Percentiles rank a stretch among this genome's conserved stretches.
Evolutionary conservation across 306 rosid species (phyloP).

Genomic region (Inga leiocalycina): DNA sequence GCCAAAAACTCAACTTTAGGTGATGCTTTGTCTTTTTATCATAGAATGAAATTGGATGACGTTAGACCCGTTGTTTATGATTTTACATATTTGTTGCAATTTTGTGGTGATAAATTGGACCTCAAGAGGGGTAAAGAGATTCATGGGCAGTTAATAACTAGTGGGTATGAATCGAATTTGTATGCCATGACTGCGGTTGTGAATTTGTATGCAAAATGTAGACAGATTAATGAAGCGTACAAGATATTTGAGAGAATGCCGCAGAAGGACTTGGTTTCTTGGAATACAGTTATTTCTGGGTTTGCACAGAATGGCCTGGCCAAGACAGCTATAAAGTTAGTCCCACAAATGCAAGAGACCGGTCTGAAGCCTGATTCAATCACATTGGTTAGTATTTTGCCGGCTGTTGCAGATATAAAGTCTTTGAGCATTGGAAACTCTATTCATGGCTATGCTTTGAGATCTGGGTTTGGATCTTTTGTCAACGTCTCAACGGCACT

Average conservation of each 20-base stretch:
- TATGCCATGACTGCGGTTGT: slow-evolving; percentile 85
- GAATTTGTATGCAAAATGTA: slow-evolving; percentile 74
- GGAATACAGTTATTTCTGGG: slow-evolving; percentile 82
- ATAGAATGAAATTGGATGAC: slow-evolving; percentile 62
- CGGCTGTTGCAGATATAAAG: slow-evolving; percentile 77
- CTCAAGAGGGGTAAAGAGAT: slow-evolving; percentile 74
- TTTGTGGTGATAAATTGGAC: slow-evolving; percentile 69
- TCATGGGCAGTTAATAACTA: slow-evolving; percentile 66
- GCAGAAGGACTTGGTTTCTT: slow-evolving; percentile 72
- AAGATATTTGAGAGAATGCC: slow-evolving; percentile 95
- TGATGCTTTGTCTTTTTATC: slow-evolving; percentile 53
- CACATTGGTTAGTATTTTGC: slow-evolving; percentile 79
- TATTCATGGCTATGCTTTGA: slow-evolving; percentile 65
- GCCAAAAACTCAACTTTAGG: slow-evolving; percentile 59
- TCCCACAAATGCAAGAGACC: slow-evolving; percentile 70
- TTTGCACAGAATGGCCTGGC: slow-evolving; percentile 82
- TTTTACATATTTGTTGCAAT: slow-evolving; percentile 81
- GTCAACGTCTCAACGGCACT: slow-evolving; percentile 72
- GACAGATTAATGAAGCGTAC: slow-evolving; percentile 63
- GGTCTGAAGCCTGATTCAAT: slow-evolving; percentile 73
- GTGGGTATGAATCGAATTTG: slow-evolving; percentile 70
- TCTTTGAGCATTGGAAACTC: slow-evolving; percentile 71
- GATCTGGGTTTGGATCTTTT: slow-evolving; percentile 63
- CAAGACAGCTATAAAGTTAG: slow-evolving; percentile 51
- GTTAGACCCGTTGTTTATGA: slow-evolving; percentile 80